Base-by-base conservation (phyloP, 495 filamentous ascomycete species). In the Pseudotulostoma volvatum region DNA sequence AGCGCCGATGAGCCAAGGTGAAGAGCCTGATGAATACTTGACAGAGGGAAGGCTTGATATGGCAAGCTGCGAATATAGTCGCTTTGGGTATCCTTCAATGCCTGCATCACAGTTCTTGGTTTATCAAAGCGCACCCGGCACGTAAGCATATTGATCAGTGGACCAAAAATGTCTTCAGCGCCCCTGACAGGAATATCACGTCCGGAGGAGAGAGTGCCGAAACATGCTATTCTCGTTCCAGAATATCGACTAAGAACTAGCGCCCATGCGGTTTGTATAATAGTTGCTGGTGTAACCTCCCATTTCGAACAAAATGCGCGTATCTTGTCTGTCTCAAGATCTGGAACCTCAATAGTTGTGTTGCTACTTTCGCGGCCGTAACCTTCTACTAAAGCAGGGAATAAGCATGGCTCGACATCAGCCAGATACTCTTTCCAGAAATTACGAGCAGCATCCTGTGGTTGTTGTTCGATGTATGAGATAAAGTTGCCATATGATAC, bases 1-100 rank as follows among this genome's bases (percentile, higher is more conserved):
- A 60, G 39, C 21, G 53, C 48, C 1, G 44, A 44, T 18, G 60
- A 53, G 3, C 57, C 50, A 1, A 61, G 42, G 36, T 57, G 57
- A 37, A 69, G 39, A 2, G 50, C 62, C 37, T 71, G 68, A 38
- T 72, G 66, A 7, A 74, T 65, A 40, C 72, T 65, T 20, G 70
- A 65, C 13, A 74, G 55, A 0, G 70, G 67, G 3, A 54, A 54
- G 41, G 68, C 60, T 4, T 64, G 54, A 38, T 66, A 57, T 1
- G 64, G 53, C 34, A 71, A 51, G 16, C 63, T 62, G 7, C 66
- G 56, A 39, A 71, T 53, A 34, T 68, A 68, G 43, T 74, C 64
- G n/a, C n/a, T n/a, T n/a, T 7, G 25, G 14, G 18, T 34, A 9
- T 9, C 18, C 18, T 34, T 8, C 33, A 34, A 3, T 14, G 33